Evolutionary conservation across 768 basidiomycete genomes (phyloP).

Genomic region (Xanthoconium stramineum): DNA sequence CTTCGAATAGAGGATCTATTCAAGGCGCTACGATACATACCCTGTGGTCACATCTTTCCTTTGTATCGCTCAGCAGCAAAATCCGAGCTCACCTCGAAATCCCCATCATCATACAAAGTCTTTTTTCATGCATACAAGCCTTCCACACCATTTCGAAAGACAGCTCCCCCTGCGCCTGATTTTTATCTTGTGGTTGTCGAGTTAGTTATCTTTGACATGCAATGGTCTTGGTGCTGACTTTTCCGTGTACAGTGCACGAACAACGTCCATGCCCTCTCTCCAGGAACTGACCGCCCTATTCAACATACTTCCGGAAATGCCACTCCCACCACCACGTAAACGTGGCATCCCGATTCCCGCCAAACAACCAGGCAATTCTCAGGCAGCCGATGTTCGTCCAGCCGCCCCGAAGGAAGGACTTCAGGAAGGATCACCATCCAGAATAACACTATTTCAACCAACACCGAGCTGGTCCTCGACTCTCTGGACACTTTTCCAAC

Average conservation of each 20-base stretch:
- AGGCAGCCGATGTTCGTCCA: not conserved
- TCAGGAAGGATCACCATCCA: slow-evolving; percentile 1
- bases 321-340: slow-evolving; percentile 58
- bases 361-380: slow-evolving; percentile 2
- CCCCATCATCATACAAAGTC: slow-evolving; percentile 50
- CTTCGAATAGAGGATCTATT: slow-evolving; percentile 59
- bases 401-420: not conserved
- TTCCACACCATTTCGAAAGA: slow-evolving; percentile 77
- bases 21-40: slow-evolving; percentile 65
- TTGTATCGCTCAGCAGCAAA: slow-evolving; percentile 25
- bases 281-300: slow-evolving; percentile 76
- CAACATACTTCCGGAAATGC: slow-evolving; percentile 56
- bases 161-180: slow-evolving; percentile 73
- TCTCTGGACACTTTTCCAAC: not conserved
- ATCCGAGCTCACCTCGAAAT: not conserved
- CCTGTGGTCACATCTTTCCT: slow-evolving; percentile 56
- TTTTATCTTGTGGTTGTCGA: slow-evolving; percentile 85
- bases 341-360: slow-evolving; percentile 12
- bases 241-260: slow-evolving; percentile 59
- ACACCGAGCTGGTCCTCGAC: not conserved
- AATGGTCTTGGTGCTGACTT: slow-evolving; percentile 1
- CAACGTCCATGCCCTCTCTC: slow-evolving; percentile 77
- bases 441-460: not conserved
- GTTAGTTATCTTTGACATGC: slow-evolving; percentile 43
- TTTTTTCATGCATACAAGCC: slow-evolving; percentile 95